Conservation (phyloP, 2,329 filamentous ascomycete species). For the Aspergillus fischeri region DNA sequence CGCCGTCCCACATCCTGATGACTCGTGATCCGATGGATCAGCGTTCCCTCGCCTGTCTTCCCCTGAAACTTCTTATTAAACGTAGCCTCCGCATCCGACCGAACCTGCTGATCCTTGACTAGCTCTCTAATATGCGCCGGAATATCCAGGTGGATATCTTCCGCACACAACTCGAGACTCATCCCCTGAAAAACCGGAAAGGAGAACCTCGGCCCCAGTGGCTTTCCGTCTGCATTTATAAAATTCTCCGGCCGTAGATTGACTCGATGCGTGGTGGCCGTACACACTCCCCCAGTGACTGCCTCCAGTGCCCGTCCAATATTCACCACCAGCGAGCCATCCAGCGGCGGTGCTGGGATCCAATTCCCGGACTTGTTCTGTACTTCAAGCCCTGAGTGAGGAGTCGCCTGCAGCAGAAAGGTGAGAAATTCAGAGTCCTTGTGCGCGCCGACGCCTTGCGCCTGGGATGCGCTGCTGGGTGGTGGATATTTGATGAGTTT, state of each 20-base stretch:
- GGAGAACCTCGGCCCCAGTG: constrained; percentile 31
- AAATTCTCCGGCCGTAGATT: constrained; percentile 27
- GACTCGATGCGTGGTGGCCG: constrained; percentile 35
- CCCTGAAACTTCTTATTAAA: constrained; percentile 32
- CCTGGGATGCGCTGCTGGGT: constrained; percentile 24
- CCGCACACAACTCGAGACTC: constrained; percentile 28
- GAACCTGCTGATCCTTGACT: constrained; percentile 28
- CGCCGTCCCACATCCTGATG: constrained; percentile 35
- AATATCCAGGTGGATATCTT: constrained; percentile 26
- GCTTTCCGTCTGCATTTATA: constrained; percentile 14
- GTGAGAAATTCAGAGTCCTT: constrained; percentile 50
- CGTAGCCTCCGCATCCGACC: constrained; percentile 35
- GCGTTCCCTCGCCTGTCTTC: constrained; percentile 30
- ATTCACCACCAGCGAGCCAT: constrained; percentile 47
- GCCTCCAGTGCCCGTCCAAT: constrained; percentile 41
- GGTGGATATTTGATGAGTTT: constrained; percentile 45
- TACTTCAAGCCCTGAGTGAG: constrained; percentile 45
- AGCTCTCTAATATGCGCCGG: constrained; percentile 28
- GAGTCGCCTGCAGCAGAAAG: constrained; percentile 44
- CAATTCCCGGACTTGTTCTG: constrained; percentile 45
- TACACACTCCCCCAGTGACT: constrained; percentile 33
- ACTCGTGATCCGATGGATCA: constrained; percentile 34
- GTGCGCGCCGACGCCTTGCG: constrained; percentile 43
- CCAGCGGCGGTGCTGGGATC: constrained; percentile 43
- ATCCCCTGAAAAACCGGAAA: constrained; percentile 37